Base-by-base conservation (phyloP, 2,329 filamentous ascomycete genomes). In the Fusarium foetens region DNA sequence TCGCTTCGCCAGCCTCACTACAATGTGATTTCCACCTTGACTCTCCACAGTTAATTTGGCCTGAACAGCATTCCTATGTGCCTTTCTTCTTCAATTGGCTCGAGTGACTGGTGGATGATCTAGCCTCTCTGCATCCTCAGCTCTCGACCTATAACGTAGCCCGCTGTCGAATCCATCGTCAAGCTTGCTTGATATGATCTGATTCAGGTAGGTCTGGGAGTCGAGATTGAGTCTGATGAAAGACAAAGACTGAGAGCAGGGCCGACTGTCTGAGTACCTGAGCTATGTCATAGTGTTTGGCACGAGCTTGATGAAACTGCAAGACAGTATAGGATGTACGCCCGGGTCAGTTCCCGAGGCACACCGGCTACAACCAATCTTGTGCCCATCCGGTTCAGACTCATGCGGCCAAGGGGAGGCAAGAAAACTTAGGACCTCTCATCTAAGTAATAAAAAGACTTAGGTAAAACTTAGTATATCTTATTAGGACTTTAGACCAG, bases 291-390 rank as follows among this genome's bases (percentile, higher is more conserved):
- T 13, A 49, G 16, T 36, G 17, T 19, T 49, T 49, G 12, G n/a
- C 46, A 49, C 29, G 8, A 19, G 16, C n/a, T 49, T 19, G 21
- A 19, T n/a, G 8, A 33, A 33, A 23, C 16, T 23, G 21, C 46
- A 49, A 33, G 46, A 57, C 19, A n/a, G 29, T 25, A 25, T 10
- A 21, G 41, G n/a, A 33, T 38, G 33, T 16, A 61, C 46, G n/a
- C 33, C 64, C 68, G 68, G 69, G 41, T 53, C 43, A 12, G 21
- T 35, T 58, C 59, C 68, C 70, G 59, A 58, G 70, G 49, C 68
- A 71, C 63, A 68, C 51, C 19, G 35, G 36, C 29, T 35, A 33
- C n/a, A 49, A 31, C 46, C 58, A 71, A 72, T 64, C 68, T 49
- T 38, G 12, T 43, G 35, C 35, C 38, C 39, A 51, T 46, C 63